Evolutionary conservation across 805 yeast species (phyloP), one percentile per base, ranked within the genome.

Genomic region (Brettanomyces sp.): DNA sequence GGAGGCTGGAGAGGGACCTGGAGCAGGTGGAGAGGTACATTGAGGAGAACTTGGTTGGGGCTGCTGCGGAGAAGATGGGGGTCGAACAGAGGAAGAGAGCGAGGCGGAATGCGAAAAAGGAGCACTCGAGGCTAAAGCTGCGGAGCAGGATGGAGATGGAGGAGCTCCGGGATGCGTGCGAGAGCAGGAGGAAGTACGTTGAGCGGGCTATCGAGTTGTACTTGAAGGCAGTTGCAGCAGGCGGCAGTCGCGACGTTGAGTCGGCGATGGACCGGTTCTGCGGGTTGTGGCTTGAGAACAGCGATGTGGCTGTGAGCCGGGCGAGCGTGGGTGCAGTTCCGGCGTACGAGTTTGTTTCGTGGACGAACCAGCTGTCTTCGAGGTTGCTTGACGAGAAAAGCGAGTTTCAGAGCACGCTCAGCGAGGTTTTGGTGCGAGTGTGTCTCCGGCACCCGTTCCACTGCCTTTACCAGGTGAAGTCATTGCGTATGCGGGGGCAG

Each of bases 331-430:
- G 56, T 0, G 42, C 43, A 0, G 62, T 86, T 18, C 84, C 95
- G 0, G 68, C 75, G 12, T 68, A 69, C 56, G 81, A 81, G 53
- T 76, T 88, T 45, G 69, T 86, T 4, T 76, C 88, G 0, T 90
- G 97, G 96, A 69, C 82, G 35, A 81, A 83, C 48, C 98, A 90
- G 58, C 69, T 90, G 40, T 70, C 85, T 3, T 86, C 97, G 0
- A 69, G 93, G 46, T 57, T 90, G 13, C 64, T 76, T 1, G 65
- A 63, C 34, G 84, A 76, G 8, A 45, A 52, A 0, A 58, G 72
- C 1, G 36, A 55, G 0, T 89, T 88, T 54, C 95, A 86, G 55
- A 57, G 49, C 2, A 56, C 73, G 1, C 60, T 89, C 22, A 71
- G 72, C 34, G 43, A 44, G 6, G 36, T 63, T 24, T 47, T 62